phyloP scores from a whole-genome alignment of 495 filamentous ascomycete species.

The Penicillium antarcticum region DNA sequence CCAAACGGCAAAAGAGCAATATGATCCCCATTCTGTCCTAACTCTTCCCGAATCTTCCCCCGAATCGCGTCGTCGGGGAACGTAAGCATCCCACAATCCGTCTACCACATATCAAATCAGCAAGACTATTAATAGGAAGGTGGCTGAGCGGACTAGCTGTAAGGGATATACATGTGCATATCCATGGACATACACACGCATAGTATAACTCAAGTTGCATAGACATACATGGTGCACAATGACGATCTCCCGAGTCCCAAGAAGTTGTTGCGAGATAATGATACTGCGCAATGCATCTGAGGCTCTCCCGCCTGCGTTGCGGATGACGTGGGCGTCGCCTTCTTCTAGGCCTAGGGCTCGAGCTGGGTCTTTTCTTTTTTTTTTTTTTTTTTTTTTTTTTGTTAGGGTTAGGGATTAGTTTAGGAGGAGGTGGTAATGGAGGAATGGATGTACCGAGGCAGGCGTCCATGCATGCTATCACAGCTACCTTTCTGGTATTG shows the following conservation, averaged over 20 bases:
- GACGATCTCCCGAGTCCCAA: slow-evolving; percentile 75
- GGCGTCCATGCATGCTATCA: slow-evolving; percentile 83
- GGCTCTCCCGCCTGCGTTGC: slow-evolving; percentile 68
- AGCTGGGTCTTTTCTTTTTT: slow-evolving; percentile 58
- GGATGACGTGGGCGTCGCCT: slow-evolving; percentile 78
- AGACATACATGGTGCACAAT: slow-evolving; percentile 64
- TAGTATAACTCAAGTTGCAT: no score
- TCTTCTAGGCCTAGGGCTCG: slow-evolving; percentile 69
- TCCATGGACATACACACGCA: no score
- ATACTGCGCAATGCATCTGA: slow-evolving; percentile 69
- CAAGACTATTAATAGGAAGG: background rate
- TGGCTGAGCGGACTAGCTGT: background rate
- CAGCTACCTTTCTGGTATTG: slow-evolving; percentile 23
- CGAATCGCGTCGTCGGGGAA: slow-evolving; percentile 67
- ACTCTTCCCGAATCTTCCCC: slow-evolving; percentile 53
- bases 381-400: background rate
- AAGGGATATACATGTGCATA: no score
- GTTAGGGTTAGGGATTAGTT: background rate
- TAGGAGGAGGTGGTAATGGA: background rate
- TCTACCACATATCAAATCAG: slow-evolving; percentile 11
- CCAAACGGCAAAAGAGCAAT: slow-evolving; percentile 62
- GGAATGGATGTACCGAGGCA: slow-evolving; percentile 49
- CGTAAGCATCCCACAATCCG: slow-evolving; percentile 77
- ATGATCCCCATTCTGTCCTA: slow-evolving; percentile 46
- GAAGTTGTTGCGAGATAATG: slow-evolving; percentile 76